These are phyloP conservation scores for Elongisporangium anandrum DNA, from an alignment of 352 stramenopile genomes.

Conservation along the genomic window DNA sequence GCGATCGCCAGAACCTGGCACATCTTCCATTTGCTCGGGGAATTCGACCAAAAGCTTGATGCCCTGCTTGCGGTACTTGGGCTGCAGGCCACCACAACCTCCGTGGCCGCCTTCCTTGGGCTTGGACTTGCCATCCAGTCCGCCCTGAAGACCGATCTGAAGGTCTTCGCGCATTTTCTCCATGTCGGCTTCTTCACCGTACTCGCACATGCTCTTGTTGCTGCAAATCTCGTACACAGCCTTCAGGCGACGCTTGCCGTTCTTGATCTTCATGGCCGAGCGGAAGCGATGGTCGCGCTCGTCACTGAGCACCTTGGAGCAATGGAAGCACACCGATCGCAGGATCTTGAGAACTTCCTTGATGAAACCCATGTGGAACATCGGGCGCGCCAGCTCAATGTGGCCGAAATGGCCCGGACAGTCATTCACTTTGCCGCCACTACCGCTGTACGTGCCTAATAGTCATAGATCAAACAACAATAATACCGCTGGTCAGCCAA, in stretches of 20 bases:
- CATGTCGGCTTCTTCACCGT: constrained; percentile 82
- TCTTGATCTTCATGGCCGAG: constrained; percentile 83
- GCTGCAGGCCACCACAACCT: constrained; percentile 83
- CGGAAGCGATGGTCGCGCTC: constrained; percentile 82
- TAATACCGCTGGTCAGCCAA: constrained; percentile 5
- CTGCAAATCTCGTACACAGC: constrained; percentile 94
- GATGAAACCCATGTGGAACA: constrained; percentile 98
- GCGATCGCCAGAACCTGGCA: constrained; percentile 92
- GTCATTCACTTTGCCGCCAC: constrained; percentile 93
- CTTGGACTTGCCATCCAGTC: constrained; percentile 80
- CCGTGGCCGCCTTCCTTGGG: constrained; percentile 78
- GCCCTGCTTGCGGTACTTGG: constrained; percentile 95
- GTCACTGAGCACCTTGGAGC: constrained; percentile 93
- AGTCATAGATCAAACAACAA: constrained; percentile 5
- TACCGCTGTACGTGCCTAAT: constrained; percentile 84
- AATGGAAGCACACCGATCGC: constrained; percentile 97
- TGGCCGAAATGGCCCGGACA: constrained; percentile 99
- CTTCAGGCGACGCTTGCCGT: constrained; percentile 90
- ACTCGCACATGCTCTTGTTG: constrained; percentile 88
- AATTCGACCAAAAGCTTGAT: constrained; percentile 96
- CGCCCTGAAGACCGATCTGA: constrained; percentile 81
- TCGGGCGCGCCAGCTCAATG: constrained; percentile 95
- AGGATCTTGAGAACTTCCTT: constrained; percentile 94
- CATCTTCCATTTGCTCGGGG: constrained; percentile 92
- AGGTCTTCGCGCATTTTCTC: constrained; percentile 87